phyloP scores from a whole-genome alignment of 192 early-diverging fungal species.

The Umbelopsis ramanniana region DNA sequence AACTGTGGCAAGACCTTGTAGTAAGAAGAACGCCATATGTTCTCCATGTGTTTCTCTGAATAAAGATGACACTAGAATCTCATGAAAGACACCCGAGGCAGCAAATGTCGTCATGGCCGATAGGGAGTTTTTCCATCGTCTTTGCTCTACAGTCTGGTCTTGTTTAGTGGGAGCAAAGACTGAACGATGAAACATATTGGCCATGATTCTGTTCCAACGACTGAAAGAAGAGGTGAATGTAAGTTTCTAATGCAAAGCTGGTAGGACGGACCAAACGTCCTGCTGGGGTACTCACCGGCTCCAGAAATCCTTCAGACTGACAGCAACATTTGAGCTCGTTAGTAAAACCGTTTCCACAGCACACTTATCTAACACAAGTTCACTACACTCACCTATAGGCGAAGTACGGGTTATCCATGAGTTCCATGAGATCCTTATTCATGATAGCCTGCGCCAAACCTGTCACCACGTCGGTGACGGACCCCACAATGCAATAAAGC shows the following conservation, averaged over 20 bases:
- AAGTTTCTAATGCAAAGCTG: too few species aligned
- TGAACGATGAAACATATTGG: neutral
- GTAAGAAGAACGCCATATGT: conserved; percentile 7
- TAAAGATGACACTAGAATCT: neutral
- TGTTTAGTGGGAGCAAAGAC: neutral
- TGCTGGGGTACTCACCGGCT: neutral
- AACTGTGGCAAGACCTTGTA: conserved; percentile 1
- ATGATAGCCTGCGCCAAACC: neutral
- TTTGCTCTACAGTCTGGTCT: neutral
- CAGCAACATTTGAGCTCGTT: neutral
- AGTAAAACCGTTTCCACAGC: neutral
- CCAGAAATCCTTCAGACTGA: conserved; percentile 1
- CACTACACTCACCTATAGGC: neutral
- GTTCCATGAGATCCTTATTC: conserved; percentile 10
- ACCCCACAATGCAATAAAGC: neutral
- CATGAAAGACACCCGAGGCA: neutral
- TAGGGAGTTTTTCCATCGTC: conserved; percentile 5
- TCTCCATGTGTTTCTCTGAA: conserved; percentile 15
- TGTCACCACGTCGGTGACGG: neutral
- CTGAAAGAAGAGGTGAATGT: neutral
- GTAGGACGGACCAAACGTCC: too few species aligned
- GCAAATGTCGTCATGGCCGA: neutral
- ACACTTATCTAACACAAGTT: neutral
- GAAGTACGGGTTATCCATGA: neutral
- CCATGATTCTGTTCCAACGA: neutral